Conservation (phyloP, 2,329 filamentous ascomycete species). For the Aspergillus fructus region DNA sequence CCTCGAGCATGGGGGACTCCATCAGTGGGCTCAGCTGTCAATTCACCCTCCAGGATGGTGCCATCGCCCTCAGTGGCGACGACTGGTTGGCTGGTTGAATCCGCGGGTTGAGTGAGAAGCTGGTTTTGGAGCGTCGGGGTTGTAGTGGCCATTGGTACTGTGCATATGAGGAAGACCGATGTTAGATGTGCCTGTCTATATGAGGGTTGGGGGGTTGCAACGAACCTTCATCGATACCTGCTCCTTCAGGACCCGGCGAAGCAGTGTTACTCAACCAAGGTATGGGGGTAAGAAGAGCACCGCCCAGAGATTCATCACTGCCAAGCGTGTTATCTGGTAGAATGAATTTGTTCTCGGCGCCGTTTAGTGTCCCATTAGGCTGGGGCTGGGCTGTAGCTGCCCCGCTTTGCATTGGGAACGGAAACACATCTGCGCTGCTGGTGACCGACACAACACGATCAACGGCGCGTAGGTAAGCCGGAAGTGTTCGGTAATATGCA, state of each 20-base stretch:
- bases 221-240: constrained; percentile 21
- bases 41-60: constrained; percentile 20
- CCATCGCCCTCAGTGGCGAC: constrained; percentile 1
- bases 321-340: constrained; percentile 54
- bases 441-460: constrained; percentile 90
- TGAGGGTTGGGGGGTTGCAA: neutral
- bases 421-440: constrained; percentile 76
- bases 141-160: neutral
- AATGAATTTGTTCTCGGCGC: constrained; percentile 35
- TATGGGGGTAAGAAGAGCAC: constrained; percentile 88
- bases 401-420: constrained; percentile 55
- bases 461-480: constrained; percentile 84
- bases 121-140: neutral
- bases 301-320: constrained; percentile 84
- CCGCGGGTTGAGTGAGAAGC: neutral
- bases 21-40: constrained; percentile 56
- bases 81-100: constrained; percentile 3
- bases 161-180: neutral
- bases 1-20: constrained; percentile 75
- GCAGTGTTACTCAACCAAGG: constrained; percentile 68
- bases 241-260: constrained; percentile 28
- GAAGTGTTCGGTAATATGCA: constrained; percentile 76
- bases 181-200: neutral
- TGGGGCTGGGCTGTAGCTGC: constrained; percentile 22
- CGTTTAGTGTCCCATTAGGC: constrained; percentile 57